Evolutionary conservation across 345 rosid genomes (phyloP).

Genomic region (Murraya koenigii): DNA sequence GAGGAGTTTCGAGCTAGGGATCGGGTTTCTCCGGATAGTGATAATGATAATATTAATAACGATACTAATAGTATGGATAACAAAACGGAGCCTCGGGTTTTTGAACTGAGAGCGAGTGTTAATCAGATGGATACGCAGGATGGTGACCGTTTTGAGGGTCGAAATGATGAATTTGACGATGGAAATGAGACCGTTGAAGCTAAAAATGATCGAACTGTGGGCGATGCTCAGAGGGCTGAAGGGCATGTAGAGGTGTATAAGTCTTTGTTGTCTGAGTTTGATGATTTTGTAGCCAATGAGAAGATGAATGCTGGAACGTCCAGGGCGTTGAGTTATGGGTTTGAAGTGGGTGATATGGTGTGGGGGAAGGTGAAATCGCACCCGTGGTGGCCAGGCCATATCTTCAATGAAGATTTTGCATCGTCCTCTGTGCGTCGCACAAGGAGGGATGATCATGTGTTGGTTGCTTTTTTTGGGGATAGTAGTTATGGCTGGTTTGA

Average conservation of each 20-base stretch:
- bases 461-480: conserved; percentile 97
- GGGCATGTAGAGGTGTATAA: conserved; percentile 36
- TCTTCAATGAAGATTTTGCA: conserved; percentile 87
- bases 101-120: conserved; percentile 21
- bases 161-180: conserved; percentile 24
- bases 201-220: conserved; percentile 14
- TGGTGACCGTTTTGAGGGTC: conserved; percentile 27
- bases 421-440: conserved; percentile 76
- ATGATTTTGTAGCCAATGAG: conserved; percentile 87
- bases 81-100: conserved; percentile 31
- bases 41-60: neutral
- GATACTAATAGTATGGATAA: neutral
- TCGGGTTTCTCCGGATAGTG: conserved; percentile 16
- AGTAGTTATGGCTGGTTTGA: conserved; percentile 99
- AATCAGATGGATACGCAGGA: neutral
- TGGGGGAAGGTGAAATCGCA: conserved; percentile 99
- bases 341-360: conserved; percentile 94
- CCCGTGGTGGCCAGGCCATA: conserved; percentile 99
- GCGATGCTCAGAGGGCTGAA: conserved; percentile 14
- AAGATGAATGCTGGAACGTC: conserved; percentile 57
- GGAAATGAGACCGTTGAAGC: conserved; percentile 11
- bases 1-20: conserved; percentile 20
- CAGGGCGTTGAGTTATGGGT: conserved; percentile 75
- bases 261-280: conserved; percentile 81
- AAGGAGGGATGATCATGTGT: conserved; percentile 75